A percentile compares a stretch with the other conserved stretches of the same genome.
phyloP scores from a whole-genome alignment of 768 basidiomycete genomes.

The Antrodiella citrinella region DNA sequence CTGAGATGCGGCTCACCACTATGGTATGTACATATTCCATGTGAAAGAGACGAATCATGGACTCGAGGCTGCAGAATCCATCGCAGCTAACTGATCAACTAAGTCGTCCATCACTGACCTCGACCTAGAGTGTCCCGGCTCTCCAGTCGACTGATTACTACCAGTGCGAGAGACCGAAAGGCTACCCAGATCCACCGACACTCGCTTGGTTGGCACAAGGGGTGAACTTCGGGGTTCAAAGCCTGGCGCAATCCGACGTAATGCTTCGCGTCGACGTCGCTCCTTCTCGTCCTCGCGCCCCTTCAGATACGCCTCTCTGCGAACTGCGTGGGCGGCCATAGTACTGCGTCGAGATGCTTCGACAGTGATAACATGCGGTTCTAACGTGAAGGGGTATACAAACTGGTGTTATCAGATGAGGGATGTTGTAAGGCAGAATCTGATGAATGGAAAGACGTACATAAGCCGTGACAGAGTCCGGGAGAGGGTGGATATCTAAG shows the following conservation, averaged over 20 bases:
- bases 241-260: constrained; percentile 76
- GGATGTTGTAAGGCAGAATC: neutral
- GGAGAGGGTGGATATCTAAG: constrained; percentile 89
- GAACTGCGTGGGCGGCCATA: constrained; percentile 54
- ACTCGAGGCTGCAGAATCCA: constrained; percentile 33
- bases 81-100: constrained; percentile 69
- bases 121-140: constrained; percentile 11
- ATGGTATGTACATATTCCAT: too few relatives aligned
- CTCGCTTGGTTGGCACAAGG: constrained; percentile 44
- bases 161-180: neutral
- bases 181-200: constrained; percentile 6
- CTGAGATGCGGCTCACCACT: too few relatives aligned
- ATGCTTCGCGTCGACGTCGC: constrained; percentile 48
- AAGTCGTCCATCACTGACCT: constrained; percentile 73
- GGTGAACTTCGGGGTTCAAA: constrained; percentile 61
- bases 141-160: constrained; percentile 9
- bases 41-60: neutral
- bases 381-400: constrained; percentile 92
- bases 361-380: constrained; percentile 72
- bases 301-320: constrained; percentile 63
- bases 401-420: constrained; percentile 47
- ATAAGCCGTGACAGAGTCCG: constrained; percentile 84
- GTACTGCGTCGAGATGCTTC: constrained; percentile 66
- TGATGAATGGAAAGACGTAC: constrained; percentile 33
- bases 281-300: constrained; percentile 76